Percentiles rank a stretch among this genome's conserved stretches.
These are phyloP conservation scores for Parasitella parasitica DNA, from an alignment of 371 early-diverging fungal genomes.

Conservation along the genomic window DNA sequence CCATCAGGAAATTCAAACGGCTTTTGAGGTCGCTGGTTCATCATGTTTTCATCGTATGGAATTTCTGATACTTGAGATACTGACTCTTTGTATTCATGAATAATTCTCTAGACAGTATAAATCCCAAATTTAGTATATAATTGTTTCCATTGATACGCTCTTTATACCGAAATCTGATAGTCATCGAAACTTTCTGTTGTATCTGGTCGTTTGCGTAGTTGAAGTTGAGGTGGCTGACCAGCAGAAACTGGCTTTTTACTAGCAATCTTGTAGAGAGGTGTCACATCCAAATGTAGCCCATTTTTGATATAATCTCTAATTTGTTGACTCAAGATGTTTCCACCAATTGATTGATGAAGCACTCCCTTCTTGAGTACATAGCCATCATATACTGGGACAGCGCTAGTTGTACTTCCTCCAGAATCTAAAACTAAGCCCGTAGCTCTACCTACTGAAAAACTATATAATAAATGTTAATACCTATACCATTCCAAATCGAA, in stretches of 20 bases:
- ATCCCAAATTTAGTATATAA: not conserved
- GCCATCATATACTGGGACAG: conserved; percentile 94
- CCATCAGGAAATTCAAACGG: conserved; percentile 95
- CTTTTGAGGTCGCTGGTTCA: conserved; percentile 64
- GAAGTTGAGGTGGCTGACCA: conserved; percentile 62
- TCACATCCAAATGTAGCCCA: conserved; percentile 61
- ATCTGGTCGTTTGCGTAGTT: conserved; percentile 54
- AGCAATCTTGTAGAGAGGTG: conserved; percentile 83
- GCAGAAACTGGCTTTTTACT: conserved; percentile 74
- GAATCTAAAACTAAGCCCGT: conserved; percentile 92
- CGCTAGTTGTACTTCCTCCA: conserved; percentile 85
- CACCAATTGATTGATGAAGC: conserved; percentile 76
- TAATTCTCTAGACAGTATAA: conserved; percentile 44
- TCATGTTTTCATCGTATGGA: conserved; percentile 58
- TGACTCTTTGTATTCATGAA: conserved; percentile 93
- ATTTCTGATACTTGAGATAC: conserved; percentile 84
- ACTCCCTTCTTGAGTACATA: conserved; percentile 91
- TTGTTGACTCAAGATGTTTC: conserved; percentile 80
- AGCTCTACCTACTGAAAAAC: conserved; percentile 86
- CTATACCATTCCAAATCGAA: not conserved
- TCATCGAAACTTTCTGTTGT: conserved; percentile 70
- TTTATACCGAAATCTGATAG: conserved; percentile 60
- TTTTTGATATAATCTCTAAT: conserved; percentile 65
- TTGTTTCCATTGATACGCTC: not conserved
- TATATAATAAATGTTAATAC: conserved; percentile 23